Base-by-base conservation (phyloP, 768 basidiomycete species). In the Suillus spraguei region DNA sequence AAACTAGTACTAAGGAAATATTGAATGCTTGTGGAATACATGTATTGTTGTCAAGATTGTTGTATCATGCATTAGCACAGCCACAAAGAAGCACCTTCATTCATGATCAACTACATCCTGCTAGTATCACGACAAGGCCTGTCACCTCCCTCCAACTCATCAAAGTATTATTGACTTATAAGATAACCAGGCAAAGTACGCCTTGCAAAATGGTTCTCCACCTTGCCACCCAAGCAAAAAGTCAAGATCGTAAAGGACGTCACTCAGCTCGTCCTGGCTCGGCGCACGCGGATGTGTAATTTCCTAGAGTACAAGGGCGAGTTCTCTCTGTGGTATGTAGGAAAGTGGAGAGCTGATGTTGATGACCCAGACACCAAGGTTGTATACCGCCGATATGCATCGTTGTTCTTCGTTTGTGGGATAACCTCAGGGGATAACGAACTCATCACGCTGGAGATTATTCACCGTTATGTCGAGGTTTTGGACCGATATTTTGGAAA, bases 201-300 rank as follows among this genome's bases (percentile, higher is more conserved):
- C 60, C 86, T 98, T 42, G 88, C 95, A 36, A 99, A 99, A 84
- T 99, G 97, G 97, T 99, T 94, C 75, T 83, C 86, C 22, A 92
- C 97, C 1, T 82, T 95, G 76, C 80, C 91, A 36, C 81, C 88
- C 24, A 94, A 95, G 76, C 80, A 81, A 41, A 96, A 94, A 76
- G 83, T 85, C 61, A 97, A 95, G 84, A 95, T 97, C 71, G 89
- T 97, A 66, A 95, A 94, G 78, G 97, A 99, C 72, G 91, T 98
- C 36, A 96, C 95, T 1, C 94, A 95, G 76, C 84, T 97, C 41
- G 95, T 98, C 36, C 81, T 97, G 52, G 92, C 89, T 59, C 85
- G 97, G 59, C 83, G 92, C 63, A 92, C 92, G 58, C 83, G 91
- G 61, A 96, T 95, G 94, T 97, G 95, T 74, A 99, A 98, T 77